phyloP scores from a whole-genome alignment of 106 monocot genomes.

The Phalaenopsis equestris region DNA sequence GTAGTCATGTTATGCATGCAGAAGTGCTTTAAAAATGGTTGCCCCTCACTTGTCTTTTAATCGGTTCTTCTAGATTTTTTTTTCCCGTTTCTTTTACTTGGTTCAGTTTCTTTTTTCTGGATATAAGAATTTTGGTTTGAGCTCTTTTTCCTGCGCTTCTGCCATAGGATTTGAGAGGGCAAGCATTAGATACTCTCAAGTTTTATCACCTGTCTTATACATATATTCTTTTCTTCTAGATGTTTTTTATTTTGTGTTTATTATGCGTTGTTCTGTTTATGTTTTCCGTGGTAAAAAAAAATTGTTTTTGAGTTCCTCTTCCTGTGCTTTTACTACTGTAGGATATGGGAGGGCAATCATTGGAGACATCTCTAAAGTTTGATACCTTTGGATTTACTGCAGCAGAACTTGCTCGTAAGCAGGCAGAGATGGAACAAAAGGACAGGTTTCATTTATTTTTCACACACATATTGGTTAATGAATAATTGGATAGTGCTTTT shows the following conservation, averaged over 20 bases:
- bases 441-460: constrained; percentile 46
- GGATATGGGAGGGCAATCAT: constrained; percentile 59
- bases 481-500: background rate
- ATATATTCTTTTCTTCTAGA: background rate
- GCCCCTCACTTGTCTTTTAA: background rate
- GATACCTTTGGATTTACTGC: constrained; percentile 98
- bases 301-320: background rate
- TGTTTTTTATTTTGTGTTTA: background rate
- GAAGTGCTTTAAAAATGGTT: background rate
- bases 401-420: constrained; percentile 75
- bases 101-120: background rate
- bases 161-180: constrained; percentile 58
- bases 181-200: constrained; percentile 59
- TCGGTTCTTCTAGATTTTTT: background rate
- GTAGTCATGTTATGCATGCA: constrained; percentile 1
- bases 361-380: constrained; percentile 84
- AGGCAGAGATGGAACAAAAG: constrained; percentile 73
- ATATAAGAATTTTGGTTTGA: background rate
- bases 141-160: background rate
- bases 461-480: background rate
- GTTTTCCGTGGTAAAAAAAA: background rate
- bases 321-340: constrained; percentile 9
- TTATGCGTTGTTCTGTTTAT: background rate
- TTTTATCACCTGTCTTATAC: constrained; percentile 15
- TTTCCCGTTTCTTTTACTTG: background rate